Percentiles rank a stretch among this genome's conserved stretches.
Evolutionary conservation across 352 stramenopile species (phyloP).

Genomic region (Globisporangium irregulare): DNA sequence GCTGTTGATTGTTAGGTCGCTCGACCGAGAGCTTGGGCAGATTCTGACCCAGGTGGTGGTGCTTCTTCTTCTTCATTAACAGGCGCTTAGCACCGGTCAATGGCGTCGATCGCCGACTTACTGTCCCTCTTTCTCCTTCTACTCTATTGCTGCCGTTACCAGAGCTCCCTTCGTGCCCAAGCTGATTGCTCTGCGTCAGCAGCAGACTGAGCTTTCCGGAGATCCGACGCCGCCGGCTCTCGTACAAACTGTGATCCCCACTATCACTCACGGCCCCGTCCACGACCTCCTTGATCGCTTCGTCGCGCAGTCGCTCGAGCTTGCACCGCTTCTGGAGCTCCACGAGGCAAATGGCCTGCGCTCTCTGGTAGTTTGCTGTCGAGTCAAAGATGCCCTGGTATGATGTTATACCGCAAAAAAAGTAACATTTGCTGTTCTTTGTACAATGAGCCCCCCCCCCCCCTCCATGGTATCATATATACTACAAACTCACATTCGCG

Average conservation of each 20-base stretch:
- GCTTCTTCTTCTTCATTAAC: background rate
- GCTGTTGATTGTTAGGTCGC: conserved; percentile 4
- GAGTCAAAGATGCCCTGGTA: conserved; percentile 57
- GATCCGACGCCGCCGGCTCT: conserved; percentile 1
- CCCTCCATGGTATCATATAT: too few species aligned
- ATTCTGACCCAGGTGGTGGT: background rate
- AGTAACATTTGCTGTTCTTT: too few species aligned
- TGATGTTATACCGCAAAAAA: background rate
- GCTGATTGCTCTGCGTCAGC: conserved; percentile 17
- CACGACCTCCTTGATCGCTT: conserved; percentile 57
- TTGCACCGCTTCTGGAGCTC: conserved; percentile 64
- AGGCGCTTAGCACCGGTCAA: background rate
- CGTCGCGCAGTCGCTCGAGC: conserved; percentile 57
- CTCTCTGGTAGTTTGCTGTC: conserved; percentile 51
- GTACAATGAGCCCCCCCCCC: too few species aligned
- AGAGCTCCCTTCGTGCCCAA: background rate
- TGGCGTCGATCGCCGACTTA: background rate
- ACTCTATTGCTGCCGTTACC: background rate
- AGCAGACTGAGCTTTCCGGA: conserved; percentile 16
- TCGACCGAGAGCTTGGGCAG: conserved; percentile 2
- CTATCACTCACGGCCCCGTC: conserved; percentile 6
- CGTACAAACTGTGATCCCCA: background rate
- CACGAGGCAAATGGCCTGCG: conserved; percentile 65
- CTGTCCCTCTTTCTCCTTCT: background rate
- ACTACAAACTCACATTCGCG: conserved; percentile 24